A percentile compares a stretch with the other conserved stretches of the same genome.
These are phyloP conservation scores for Ophiocordyceps polyrhachis-furcata DNA, from an alignment of 2,329 filamentous ascomycete genomes.

Conservation along the genomic window DNA sequence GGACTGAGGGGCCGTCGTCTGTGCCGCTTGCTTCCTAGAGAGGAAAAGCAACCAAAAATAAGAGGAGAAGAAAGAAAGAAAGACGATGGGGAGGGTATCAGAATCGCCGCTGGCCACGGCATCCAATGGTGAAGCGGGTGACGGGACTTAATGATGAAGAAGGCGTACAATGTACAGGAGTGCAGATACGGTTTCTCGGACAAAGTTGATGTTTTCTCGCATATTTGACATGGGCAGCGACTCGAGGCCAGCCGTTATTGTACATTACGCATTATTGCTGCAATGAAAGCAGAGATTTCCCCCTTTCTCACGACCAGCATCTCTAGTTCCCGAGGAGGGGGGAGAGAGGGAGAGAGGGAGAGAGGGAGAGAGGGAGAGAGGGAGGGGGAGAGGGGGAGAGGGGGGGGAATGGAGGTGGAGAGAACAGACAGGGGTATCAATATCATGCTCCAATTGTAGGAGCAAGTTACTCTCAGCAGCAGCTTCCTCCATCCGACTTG, in stretches of 20 bases:
- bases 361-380: background rate
- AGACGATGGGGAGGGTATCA: background rate
- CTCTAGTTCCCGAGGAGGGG: background rate
- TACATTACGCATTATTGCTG: constrained; percentile 1
- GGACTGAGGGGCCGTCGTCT: constrained; percentile 23
- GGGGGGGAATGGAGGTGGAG: no score
- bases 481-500: constrained; percentile 23
- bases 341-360: background rate
- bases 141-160: background rate
- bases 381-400: background rate
- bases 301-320: background rate
- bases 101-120: background rate
- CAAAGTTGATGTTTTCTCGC: constrained; percentile 9
- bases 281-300: background rate
- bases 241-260: background rate
- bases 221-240: background rate
- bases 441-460: constrained; percentile 9
- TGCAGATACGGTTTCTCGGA: constrained; percentile 9
- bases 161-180: background rate
- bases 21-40: background rate
- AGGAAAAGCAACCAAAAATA: constrained; percentile 3
- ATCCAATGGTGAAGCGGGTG: background rate
- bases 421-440: constrained; percentile 10
- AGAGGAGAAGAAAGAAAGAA: constrained; percentile 5
- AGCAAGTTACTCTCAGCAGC: constrained; percentile 20